These are phyloP conservation scores for Lachancea waltii DNA, from an alignment of 805 yeast genomes.

Conservation along the genomic window DNA sequence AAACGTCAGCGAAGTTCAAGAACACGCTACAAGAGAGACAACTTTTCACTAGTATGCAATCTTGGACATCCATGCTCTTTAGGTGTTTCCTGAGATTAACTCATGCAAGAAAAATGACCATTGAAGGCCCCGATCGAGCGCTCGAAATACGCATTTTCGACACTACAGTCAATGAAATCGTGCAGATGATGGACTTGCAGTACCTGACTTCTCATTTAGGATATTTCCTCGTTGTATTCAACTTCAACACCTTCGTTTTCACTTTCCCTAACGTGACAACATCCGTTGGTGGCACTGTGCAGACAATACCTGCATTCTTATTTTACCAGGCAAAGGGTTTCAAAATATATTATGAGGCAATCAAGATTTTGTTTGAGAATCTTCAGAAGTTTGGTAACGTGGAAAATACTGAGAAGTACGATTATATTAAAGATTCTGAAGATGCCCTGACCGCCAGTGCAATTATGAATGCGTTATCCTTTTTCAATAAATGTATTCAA, in stretches of 20 bases:
- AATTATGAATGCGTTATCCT: constrained; percentile 38
- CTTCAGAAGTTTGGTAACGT: constrained; percentile 22
- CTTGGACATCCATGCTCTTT: constrained; percentile 37
- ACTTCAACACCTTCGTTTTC: constrained; percentile 34
- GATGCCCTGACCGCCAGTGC: constrained; percentile 36
- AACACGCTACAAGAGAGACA: constrained; percentile 53
- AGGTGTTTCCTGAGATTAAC: constrained; percentile 41
- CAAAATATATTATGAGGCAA: constrained; percentile 18
- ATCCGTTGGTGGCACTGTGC: constrained; percentile 27
- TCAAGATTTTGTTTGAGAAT: constrained; percentile 19
- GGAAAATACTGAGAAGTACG: constrained; percentile 32
- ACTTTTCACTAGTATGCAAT: constrained; percentile 44
- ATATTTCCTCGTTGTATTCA: constrained; percentile 33
- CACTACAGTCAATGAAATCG: constrained; percentile 26
- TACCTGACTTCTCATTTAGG: constrained; percentile 22
- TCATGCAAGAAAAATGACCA: constrained; percentile 35
- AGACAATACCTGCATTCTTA: constrained; percentile 38
- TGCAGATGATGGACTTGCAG: constrained; percentile 23
- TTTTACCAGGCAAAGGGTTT: constrained; percentile 49
- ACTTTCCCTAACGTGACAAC: constrained; percentile 29
- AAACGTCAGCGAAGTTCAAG: constrained; percentile 53
- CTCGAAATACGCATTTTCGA: constrained; percentile 39
- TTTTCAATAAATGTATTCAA: constrained; percentile 42
- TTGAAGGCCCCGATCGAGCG: constrained; percentile 32
- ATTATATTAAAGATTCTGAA: constrained; percentile 33